Evolutionary conservation across 805 yeast genomes (phyloP).

Genomic region (Spathaspora girioi): DNA sequence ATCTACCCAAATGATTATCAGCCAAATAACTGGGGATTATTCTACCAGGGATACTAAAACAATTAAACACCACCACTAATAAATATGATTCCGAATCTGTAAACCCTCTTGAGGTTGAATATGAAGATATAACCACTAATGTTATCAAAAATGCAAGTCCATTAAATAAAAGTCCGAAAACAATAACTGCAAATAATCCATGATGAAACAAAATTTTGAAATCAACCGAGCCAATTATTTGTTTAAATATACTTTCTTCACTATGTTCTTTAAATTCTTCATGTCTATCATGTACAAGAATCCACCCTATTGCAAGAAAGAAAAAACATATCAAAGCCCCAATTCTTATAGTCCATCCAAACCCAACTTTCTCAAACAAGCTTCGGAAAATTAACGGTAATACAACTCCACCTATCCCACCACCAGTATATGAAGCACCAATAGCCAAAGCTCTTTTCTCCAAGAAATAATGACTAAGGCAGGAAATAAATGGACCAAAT

Average conservation of each 20-base stretch:
- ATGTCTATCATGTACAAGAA: conserved; percentile 18
- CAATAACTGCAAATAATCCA: conserved; percentile 17
- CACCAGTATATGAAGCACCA: conserved; percentile 27
- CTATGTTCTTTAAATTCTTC: conserved; percentile 9
- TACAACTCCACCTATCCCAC: conserved; percentile 28
- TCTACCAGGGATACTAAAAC: conserved; percentile 25
- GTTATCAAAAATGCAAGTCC: conserved; percentile 27
- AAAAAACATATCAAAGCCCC: conserved; percentile 19
- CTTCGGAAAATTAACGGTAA: conserved; percentile 24
- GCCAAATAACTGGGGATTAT: conserved; percentile 22
- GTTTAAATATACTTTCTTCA: conserved; percentile 8
- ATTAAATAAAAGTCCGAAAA: conserved; percentile 22
- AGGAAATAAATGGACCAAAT: conserved; percentile 21
- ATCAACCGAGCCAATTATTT: conserved; percentile 20
- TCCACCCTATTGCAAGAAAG: conserved; percentile 12
- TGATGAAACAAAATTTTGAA: conserved; percentile 20
- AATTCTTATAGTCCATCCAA: conserved; percentile 27
- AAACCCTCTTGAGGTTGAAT: conserved; percentile 21
- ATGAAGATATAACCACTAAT: conserved; percentile 20
- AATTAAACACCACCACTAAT: conserved; percentile 20
- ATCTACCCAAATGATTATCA: conserved; percentile 20
- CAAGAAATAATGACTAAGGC: conserved; percentile 21
- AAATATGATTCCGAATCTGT: conserved; percentile 15
- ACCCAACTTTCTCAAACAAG: conserved; percentile 24
- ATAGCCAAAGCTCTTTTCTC: conserved; percentile 22